Evolutionary conservation across 2,329 filamentous ascomycete genomes (phyloP), one percentile per base, ranked within the genome.

Genomic region (Claviceps quebecensis): DNA sequence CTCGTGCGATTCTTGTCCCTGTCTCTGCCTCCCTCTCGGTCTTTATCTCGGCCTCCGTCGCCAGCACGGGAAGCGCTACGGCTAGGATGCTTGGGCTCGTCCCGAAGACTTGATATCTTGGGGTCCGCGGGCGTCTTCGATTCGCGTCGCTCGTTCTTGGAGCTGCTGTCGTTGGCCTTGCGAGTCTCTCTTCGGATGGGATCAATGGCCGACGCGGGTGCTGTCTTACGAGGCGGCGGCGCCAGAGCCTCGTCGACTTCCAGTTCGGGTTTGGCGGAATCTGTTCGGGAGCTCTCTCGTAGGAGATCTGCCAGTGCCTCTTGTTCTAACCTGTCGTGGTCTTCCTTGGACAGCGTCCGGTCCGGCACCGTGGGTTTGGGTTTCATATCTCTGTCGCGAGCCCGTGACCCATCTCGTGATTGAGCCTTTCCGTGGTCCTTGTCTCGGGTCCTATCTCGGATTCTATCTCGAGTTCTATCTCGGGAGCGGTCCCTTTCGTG

Each of bases 271-370:
- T 74, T 70, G 53, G 74, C 73, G 2, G 68, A 65, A 3, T 68
- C 62, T 26, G 69, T 67, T 44, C 72, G 72, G 50, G 72, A 77
- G 62, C 77, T 80, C 58, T 81, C 78, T n/a, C 78, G 71, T 13
- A 81, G 63, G 14, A 81, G 69, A 54, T 81, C 75, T 19, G 73
- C 75, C 53, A 81, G 64, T 1, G 78, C 78, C 56, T 80, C 75
- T 57, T 75, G 72, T 57, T 81, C 78, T 7, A 81, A 69, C 17
- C 72, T 69, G 50, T 79, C 73, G 26, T 76, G 72, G 40, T 81
- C 77, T 56, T 81, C 77, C 54, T 78, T 74, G 6, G 76, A 75
- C 11, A 81, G 69, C 47, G 75, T 69, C 59, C 74, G 68, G 51
- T 72, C 72, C 0, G 73, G 63, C 39, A 68, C 65, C 38, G 65